Base-by-base conservation (phyloP, 1,284 basidiomycete genomes). In the Peniophora sp. region DNA sequence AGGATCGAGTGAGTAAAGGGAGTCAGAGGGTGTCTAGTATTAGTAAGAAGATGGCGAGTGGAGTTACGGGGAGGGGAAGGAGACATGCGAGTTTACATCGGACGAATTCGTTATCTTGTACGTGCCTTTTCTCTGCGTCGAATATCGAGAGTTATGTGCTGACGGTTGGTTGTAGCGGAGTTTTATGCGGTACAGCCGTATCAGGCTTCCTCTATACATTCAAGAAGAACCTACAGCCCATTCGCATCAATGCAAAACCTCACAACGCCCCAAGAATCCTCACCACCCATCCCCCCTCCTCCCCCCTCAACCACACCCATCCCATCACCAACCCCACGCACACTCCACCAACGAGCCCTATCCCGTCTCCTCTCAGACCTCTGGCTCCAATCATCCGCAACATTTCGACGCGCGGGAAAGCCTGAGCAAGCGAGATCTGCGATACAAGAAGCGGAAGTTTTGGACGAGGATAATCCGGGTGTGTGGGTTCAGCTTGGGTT, bases 401-500 rank as follows among this genome's bases (percentile, higher is more conserved):
- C 91, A 0, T 99, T 97, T 73, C 78, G 97, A 32, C 73, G 96
- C 52, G 74, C 88, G 47, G 89, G 89, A 10, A 94, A 95, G 69
- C 80, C 91, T 51, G 91, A 95, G 53, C 92, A 98, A 62, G 84
- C 90, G 2, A 82, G 85, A 52, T 92, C 84, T 9, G 89, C 96
- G 2, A 93, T 98, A 47, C 91, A 95, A 63, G 96, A 99, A 68
- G 97, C 96, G 0, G 96, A 99, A 65, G 83, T 87, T 3, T 76
- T 85, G 55, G 91, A 96, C 63, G 86, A 92, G 54, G 78, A 81
- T 35, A 92, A 94, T 63, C 83, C 93, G 1, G 85, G 83, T 32
- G 92, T 98, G 12, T 98, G 95, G 94, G 88, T 96, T 8, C 95
- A 96, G 85, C 75, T 94, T 39, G 92, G 89, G 0, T 62, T 93